phyloP scores from a whole-genome alignment of 345 rosid species.

The Salix koriyanagi region DNA sequence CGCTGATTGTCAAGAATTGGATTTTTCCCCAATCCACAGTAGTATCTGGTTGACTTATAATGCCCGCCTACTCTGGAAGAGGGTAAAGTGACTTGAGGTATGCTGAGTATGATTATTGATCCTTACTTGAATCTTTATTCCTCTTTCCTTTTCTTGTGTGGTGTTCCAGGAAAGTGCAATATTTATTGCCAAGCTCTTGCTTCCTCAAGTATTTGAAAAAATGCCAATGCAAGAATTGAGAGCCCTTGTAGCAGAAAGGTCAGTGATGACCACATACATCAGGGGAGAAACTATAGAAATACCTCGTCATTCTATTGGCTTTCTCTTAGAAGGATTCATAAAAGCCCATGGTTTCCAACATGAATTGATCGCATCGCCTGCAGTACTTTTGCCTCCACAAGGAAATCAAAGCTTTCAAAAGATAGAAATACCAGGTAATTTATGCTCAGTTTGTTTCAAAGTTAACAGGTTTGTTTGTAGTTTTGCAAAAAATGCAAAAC shows the following conservation, averaged over 20 bases:
- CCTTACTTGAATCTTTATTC: background rate
- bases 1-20: background rate
- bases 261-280: constrained; percentile 47
- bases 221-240: constrained; percentile 75
- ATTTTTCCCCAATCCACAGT: background rate
- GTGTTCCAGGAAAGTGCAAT: constrained; percentile 81
- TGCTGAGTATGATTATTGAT: background rate
- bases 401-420: constrained; percentile 25
- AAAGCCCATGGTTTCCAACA: constrained; percentile 52
- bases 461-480: background rate
- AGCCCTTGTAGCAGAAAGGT: constrained; percentile 64
- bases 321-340: constrained; percentile 74
- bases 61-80: background rate
- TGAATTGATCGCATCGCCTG: constrained; percentile 61
- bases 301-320: constrained; percentile 53
- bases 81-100: background rate
- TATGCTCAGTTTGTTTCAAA: background rate
- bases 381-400: constrained; percentile 46
- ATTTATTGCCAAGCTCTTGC: constrained; percentile 62
- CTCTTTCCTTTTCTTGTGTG: background rate
- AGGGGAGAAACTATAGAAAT: constrained; percentile 74
- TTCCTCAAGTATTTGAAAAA: constrained; percentile 84
- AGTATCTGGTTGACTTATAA: background rate
- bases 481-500: background rate
- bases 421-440: constrained; percentile 54